Base-by-base conservation (phyloP, 495 filamentous ascomycete species). In the Corynascus novoguineensis region DNA sequence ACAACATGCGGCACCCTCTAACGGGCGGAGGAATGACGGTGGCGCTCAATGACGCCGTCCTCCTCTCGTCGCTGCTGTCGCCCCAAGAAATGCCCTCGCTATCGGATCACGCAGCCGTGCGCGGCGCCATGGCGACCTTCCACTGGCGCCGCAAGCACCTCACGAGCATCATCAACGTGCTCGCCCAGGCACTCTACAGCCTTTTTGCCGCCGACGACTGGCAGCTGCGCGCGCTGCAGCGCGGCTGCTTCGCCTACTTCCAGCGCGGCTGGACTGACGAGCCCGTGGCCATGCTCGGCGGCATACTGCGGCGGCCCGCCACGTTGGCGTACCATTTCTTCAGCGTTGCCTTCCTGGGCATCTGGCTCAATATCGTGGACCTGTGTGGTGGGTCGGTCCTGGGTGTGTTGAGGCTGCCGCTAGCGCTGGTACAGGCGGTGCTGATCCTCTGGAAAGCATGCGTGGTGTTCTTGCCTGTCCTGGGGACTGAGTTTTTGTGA, bases 11-110 rank as follows among this genome's bases (percentile, higher is more conserved):
- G 5, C 92, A 97, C 74, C 92, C 92, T 0, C 75, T 97, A 12
- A 97, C 92, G 0, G 92, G 92, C 51, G 92, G 92, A 61, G 92
- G 92, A 60, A 97, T 97, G 92, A 96, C 92, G 0, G 92, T 97
- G 0, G 92, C 89, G 4, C 84, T 97, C 65, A 91, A 89, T 65
- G 92, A 97, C 69, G 92, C 86, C 1, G 80, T 90, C 8, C 70
- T 92, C 0, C 76, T 97, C n/a, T 73, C 82, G 12, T 78, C 84
- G 1, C 70, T 96, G 27, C 80, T 96, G 1, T 78, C 77, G 50
- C 89, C 88, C 0, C 71, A 80, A 44, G 64, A 68, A 0, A 77
- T 95, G 5, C 88, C 89, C 3, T 73, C 78, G 59, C 74, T 98
- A n/a, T 79, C 75, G 28, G 80, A 96, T 64, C 82, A 83, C 9